Evolutionary conservation across 225 moss, liverwort and hornwort genomes (phyloP).

Genomic region (Straminergon stramineum): DNA sequence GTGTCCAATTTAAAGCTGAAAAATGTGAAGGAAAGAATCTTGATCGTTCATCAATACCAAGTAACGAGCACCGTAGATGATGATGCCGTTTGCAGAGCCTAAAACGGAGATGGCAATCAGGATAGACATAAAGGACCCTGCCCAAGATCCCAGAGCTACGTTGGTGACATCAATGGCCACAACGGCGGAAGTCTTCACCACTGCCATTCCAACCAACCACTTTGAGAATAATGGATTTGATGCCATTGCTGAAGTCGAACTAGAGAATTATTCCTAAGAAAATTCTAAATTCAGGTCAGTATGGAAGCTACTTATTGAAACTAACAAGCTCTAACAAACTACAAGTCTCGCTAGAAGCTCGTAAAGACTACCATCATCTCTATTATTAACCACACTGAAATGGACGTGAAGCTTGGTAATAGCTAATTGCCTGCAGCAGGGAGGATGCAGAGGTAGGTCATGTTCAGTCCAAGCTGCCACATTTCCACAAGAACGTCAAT

Average conservation of each 20-base stretch:
- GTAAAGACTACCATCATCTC: not conserved
- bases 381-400: not conserved
- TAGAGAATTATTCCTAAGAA: not conserved
- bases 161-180: conserved; percentile 57
- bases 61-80: not conserved
- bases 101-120: conserved; percentile 56
- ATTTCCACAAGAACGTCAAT: not conserved
- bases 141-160: conserved; percentile 46
- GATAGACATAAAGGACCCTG: conserved; percentile 39
- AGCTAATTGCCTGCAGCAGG: conserved; percentile 53
- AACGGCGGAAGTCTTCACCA: conserved; percentile 46
- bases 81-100: conserved; percentile 54
- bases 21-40: not conserved
- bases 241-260: not conserved
- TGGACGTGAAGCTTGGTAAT: not conserved
- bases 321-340: not conserved
- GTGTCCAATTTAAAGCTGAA: not conserved
- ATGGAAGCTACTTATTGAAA: not conserved
- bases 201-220: conserved; percentile 35
- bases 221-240: not conserved
- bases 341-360: not conserved
- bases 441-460: conserved; percentile 60
- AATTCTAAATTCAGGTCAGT: not conserved
- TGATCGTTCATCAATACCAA: not conserved
- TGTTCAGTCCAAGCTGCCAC: conserved; percentile 59